Evolutionary conservation across 139 green algal species (phyloP), one percentile per base, ranked within the genome.

Genomic region (Chlamydomonas sphaeroides): DNA sequence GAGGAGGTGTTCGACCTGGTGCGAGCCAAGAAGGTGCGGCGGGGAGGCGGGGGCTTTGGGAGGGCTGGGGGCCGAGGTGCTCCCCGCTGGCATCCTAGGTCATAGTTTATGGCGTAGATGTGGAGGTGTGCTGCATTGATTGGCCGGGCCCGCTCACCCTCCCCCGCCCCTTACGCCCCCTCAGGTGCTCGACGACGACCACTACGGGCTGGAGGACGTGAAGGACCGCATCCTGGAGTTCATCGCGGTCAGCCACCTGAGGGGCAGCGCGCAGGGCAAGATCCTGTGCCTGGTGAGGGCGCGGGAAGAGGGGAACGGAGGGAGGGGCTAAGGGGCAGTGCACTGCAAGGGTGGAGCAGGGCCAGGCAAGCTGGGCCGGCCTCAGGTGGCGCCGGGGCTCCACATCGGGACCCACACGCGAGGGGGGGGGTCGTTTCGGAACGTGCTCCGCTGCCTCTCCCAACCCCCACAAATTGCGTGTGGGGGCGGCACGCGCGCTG

Each of bases 201-300:
- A 99, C 87, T 98, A 97, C 86, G 96, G 96, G 25, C 85, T 99
- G 70, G 85, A 93, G 28, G 96, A 99, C 71, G 96, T 99, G 25
- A 99, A 99, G 90, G 95, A 98, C 66, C 90, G 96, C 83, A 98
- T 99, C 57, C 88, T 99, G 62, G 96, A 99, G 91, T 99, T 99
- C 89, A 99, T 99, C 35, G 96, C 96, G 23, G 96, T 99, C 14
- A 92, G 90, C 23, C 85, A 88, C 68, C 92, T 99, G 81, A 83
- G 93, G 2, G 94, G 95, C 33, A 89, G 65, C 59, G 95, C 93
- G 8, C 92, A 97, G 87, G 97, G 97, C 80, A 99, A 99, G 89
- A 98, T 99, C 80, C 80, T 99, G 59, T 98, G 95, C 87, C 89
- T 99, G 73, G 93, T 96, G 35, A 7, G 81, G 48, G 42, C 30